Conservation (phyloP, 495 filamentous ascomycete species). For the Podospora anserina region DNA sequence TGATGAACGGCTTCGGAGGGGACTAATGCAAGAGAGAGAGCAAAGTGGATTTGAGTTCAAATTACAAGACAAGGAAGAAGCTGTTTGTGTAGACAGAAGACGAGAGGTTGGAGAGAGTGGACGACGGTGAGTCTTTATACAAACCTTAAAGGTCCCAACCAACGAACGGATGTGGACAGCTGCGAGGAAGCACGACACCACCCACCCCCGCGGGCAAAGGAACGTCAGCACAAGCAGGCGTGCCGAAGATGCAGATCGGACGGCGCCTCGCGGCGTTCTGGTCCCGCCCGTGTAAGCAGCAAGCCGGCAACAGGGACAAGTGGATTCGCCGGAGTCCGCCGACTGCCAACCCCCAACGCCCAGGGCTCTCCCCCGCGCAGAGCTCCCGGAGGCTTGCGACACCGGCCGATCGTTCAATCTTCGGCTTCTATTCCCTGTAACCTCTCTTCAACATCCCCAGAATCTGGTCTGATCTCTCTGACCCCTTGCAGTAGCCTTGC, state of each 20-base stretch:
- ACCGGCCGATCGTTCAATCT: not conserved
- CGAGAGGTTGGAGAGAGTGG: not conserved
- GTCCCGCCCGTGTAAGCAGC: conserved; percentile 21
- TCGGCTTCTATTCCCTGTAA: not conserved
- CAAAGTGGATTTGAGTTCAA: conserved; percentile 7
- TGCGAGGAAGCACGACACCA: not conserved
- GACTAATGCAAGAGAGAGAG: conserved; percentile 5
- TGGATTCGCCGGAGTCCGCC: conserved; percentile 36
- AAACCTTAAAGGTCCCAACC: not conserved
- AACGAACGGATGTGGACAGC: not conserved
- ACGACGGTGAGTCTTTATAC: not conserved
- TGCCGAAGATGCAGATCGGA: conserved; percentile 17
- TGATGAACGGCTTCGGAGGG: conserved; percentile 5
- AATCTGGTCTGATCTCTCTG: not conserved
- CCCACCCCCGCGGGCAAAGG: not conserved
- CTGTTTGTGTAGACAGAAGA: not conserved
- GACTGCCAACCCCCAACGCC: conserved; percentile 24
- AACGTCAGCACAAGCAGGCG: not conserved
- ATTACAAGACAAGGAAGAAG: conserved; percentile 9
- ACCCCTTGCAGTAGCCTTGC: not conserved
- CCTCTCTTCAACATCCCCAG: not conserved
- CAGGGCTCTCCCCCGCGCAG: not conserved
- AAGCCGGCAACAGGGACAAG: conserved; percentile 13
- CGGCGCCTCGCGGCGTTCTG: conserved; percentile 21
- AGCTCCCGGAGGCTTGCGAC: conserved; percentile 6